Evolutionary conservation across 169 alveolate genomes (phyloP), one percentile per base, ranked within the genome.

Genomic region (Amoebophrya sp.): DNA sequence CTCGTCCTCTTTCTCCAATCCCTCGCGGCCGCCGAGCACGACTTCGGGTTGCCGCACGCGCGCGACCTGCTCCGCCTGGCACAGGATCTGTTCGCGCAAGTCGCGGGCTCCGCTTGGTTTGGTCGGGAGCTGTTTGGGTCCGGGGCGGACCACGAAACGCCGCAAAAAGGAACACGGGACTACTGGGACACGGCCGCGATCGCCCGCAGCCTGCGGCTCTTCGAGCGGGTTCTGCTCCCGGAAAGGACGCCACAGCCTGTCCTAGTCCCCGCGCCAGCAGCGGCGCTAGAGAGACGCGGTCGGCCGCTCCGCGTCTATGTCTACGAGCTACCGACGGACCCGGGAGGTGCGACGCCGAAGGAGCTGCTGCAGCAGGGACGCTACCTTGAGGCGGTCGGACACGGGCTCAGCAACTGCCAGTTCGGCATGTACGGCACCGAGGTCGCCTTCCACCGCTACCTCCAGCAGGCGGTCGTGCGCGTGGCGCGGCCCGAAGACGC

Each of bases 351-450:
- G 18, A 47, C 66, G 7, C 66, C 66, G 29, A 47, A 47, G 29
- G 66, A 47, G 35, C 83, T 66, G 38, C 39, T 66, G 29, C 12
- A n/a, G 29, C 39, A 66, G 35, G 83, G 66, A 47, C 66, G 66
- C 66, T 47, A 47, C 18, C 66, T 47, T 7, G 66, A 47, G 18
- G 66, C 66, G 7, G 66, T 47, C 66, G 66, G 66, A 18, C 66
- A 47, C 18, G 66, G 66, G 66, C 66, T 47, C 29, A 47, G 66
- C 66, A 47, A 88, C 77, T 92, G 94, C 90, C 32, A 39, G 23
- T 90, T 90, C 77, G 94, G 94, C 90, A 92, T 92, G 94, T 92
- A 92, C 89, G 94, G 92, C 90, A 92, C 92, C 0, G 94, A 92
- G 40, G 77, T 92, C 90, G 40, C 77, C 33, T 90, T 92, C 41